Percentiles rank a stretch among this genome's conserved stretches.
These are phyloP conservation scores for Mycena latifolia DNA, from an alignment of 768 basidiomycete genomes.

Conservation along the genomic window DNA sequence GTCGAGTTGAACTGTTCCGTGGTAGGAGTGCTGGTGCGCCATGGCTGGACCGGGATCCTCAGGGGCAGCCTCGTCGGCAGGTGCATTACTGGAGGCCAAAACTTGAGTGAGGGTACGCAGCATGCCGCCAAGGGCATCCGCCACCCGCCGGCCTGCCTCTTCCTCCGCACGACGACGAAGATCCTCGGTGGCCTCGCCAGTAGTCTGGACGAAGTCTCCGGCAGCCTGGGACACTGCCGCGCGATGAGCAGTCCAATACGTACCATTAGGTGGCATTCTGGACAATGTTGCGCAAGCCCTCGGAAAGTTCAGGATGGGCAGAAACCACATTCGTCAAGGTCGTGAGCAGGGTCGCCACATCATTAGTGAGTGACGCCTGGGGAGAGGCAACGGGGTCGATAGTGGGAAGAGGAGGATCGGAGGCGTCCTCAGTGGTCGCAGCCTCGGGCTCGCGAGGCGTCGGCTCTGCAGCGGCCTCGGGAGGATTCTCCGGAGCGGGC, in stretches of 20 bases:
- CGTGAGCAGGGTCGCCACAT: conserved; percentile 72
- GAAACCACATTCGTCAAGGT: conserved; percentile 67
- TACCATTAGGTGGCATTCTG: conserved; percentile 71
- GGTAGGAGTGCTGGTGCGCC: conserved; percentile 34
- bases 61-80: not conserved
- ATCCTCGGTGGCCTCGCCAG: conserved; percentile 57
- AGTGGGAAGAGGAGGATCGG: conserved; percentile 67
- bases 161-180: conserved; percentile 66
- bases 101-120: conserved; percentile 64
- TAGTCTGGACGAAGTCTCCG: conserved; percentile 62
- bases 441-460: not conserved
- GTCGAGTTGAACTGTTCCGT: conserved; percentile 31
- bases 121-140: conserved; percentile 71
- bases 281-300: conserved; percentile 73
- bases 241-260: conserved; percentile 78
- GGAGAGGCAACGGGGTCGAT: conserved; percentile 47
- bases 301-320: conserved; percentile 79
- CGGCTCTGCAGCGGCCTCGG: conserved; percentile 4
- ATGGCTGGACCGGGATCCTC: conserved; percentile 11
- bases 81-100: conserved; percentile 30
- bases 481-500: conserved; percentile 30
- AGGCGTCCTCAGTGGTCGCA: conserved; percentile 28
- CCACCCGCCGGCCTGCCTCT: conserved; percentile 73
- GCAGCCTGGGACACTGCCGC: conserved; percentile 70
- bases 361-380: conserved; percentile 68